phyloP scores from a whole-genome alignment of 345 rosid species.

The Fremontodendron californicum region DNA sequence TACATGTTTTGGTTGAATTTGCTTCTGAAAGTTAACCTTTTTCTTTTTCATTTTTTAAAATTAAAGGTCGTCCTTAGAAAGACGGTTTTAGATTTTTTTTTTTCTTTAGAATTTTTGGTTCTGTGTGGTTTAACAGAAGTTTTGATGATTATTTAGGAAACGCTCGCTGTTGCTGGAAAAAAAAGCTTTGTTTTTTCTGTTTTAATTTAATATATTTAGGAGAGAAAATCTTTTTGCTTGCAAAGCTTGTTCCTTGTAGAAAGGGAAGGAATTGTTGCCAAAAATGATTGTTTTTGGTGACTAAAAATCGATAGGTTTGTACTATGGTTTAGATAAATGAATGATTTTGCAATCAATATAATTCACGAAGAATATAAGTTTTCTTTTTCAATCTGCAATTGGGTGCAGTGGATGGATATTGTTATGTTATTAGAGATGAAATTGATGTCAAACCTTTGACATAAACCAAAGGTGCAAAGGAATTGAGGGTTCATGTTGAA shows the following conservation, averaged over 20 bases:
- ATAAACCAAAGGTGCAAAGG: not conserved
- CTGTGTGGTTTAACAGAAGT: not conserved
- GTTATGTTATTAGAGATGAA: not conserved
- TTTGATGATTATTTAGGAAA: not conserved
- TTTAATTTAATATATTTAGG: not conserved
- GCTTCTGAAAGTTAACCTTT: not conserved
- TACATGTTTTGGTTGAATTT: conserved; percentile 2
- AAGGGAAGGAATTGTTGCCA: not conserved
- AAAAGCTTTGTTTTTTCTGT: not conserved
- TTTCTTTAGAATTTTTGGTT: not conserved
- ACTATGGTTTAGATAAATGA: not conserved
- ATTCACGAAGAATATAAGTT: not conserved
- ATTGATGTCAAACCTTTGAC: not conserved
- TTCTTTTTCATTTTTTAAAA: not conserved
- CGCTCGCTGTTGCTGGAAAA: not conserved
- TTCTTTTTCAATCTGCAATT: not conserved
- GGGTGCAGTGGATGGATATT: not conserved
- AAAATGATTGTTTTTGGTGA: too few relatives aligned
- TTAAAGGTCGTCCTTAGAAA: not conserved
- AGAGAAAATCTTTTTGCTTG: not conserved
- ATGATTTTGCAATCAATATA: not conserved
- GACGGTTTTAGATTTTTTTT: not conserved
- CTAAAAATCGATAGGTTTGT: not conserved
- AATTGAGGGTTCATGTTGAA: not conserved
- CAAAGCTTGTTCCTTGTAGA: not conserved